Evolutionary conservation across 1,284 basidiomycete species (phyloP).

Genomic region (Inonotus hispidus): DNA sequence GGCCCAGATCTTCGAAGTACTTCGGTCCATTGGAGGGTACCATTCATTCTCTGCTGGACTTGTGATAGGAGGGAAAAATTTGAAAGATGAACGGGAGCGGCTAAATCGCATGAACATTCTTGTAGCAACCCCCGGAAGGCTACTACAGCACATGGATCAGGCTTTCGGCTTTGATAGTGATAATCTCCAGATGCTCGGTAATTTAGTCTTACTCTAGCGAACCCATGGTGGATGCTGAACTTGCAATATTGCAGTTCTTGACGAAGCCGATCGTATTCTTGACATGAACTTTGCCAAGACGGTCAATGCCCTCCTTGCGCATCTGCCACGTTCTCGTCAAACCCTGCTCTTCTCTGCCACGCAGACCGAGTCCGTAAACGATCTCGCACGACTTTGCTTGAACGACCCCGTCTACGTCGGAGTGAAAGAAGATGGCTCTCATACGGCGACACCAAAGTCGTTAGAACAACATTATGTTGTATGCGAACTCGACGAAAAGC

Average conservation of each 20-base stretch:
- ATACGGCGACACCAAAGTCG: constrained; percentile 52
- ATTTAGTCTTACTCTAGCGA: constrained; percentile 27
- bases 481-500: constrained; percentile 81
- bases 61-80: constrained; percentile 94
- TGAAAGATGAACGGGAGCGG: constrained; percentile 90
- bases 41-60: constrained; percentile 94
- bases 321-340: constrained; percentile 83
- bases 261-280: constrained; percentile 94
- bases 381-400: constrained; percentile 87
- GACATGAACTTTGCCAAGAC: constrained; percentile 95
- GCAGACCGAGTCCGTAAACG: constrained; percentile 86
- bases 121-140: constrained; percentile 91
- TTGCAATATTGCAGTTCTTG: constrained; percentile 59
- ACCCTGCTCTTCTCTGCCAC: constrained; percentile 97
- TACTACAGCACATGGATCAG: constrained; percentile 98
- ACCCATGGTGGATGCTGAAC: background rate
- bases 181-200: constrained; percentile 87
- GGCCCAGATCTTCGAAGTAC: constrained; percentile 95
- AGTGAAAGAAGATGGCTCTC: constrained; percentile 43
- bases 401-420: constrained; percentile 80
- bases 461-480: constrained; percentile 92
- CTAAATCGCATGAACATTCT: constrained; percentile 95
- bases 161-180: constrained; percentile 92
- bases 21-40: constrained; percentile 86
- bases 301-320: constrained; percentile 84